Evolutionary conservation across 768 basidiomycete genomes (phyloP).

Genomic region (Suillus tomentosus): DNA sequence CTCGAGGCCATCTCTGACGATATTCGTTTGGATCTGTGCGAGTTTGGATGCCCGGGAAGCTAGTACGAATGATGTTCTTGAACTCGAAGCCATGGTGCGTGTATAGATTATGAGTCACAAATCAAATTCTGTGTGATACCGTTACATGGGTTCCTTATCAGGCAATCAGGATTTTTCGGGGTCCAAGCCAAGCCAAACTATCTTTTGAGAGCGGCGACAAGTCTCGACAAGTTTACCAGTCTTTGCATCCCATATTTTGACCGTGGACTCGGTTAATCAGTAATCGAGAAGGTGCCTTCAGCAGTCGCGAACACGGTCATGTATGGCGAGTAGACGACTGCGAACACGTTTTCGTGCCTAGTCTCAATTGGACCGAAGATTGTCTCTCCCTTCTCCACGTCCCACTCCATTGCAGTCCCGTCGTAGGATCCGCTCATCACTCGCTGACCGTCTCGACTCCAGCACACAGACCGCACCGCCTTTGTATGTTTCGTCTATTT

Average conservation of each 20-base stretch:
- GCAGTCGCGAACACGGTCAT: neutral
- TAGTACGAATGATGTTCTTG: slow-evolving; percentile 58
- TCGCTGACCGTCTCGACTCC: neutral
- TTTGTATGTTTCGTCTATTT: neutral
- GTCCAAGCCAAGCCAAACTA: neutral
- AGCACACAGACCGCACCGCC: neutral
- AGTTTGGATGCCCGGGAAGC: slow-evolving; percentile 89
- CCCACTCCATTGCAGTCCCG: neutral
- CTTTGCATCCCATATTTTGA: neutral
- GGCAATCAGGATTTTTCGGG: neutral
- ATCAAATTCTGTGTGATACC: neutral
- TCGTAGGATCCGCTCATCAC: neutral
- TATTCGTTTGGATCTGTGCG: slow-evolving; percentile 87
- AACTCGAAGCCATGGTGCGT: neutral
- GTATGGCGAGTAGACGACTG: neutral
- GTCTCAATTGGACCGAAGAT: neutral
- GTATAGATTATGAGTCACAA: slow-evolving; percentile 1
- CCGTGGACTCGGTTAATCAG: too few relatives aligned
- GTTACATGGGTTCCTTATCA: neutral
- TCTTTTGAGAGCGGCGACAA: neutral
- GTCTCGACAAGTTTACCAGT: neutral
- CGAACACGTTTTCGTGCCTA: rapidly evolving
- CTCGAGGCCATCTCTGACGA: slow-evolving; percentile 67
- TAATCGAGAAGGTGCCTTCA: neutral
- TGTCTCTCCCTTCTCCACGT: neutral